Evolutionary conservation across 192 early-diverging fungal genomes (phyloP), one percentile per base, ranked within the genome.

Genomic region (Gigaspora rosea): DNA sequence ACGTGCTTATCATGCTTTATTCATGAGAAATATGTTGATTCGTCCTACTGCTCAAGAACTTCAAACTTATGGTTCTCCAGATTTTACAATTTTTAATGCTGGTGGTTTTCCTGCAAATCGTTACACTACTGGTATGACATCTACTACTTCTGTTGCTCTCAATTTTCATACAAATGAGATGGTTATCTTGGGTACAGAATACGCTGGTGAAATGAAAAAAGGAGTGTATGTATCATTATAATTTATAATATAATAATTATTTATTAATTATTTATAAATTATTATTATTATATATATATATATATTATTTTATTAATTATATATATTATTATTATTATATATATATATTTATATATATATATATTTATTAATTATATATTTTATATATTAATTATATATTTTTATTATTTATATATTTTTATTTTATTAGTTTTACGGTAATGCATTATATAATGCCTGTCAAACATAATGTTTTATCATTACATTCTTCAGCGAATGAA

Each of bases 121-220:
- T 61, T 95, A 92, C 86, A 95, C 94, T 71, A 95, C 90, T 71
- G 97, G 97, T 67, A 96, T 98, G 95, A 96, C 95, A 72, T 96
- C 95, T 71, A 90, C 86, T 73, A 98, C 97, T 78, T 94, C 92
- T 69, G 92, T 98, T 57, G 88, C 94, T 27, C 86, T 98, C 83
- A 95, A 93, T 92, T 98, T 98, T 75, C 91, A 92, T 81, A 92
- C 93, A 83, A 81, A 82, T 46, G 95, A 99, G 85, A 99, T 99
- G 97, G 94, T 99, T 49, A 99, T 99, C 67, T 88, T 99, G 54
- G 97, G 97, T 61, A 96, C 96, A 75, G 93, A 97, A 84, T 99
- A 99, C 79, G 97, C 97, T 72, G 97, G 97, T 71, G 97, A 99
- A 87, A 99, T 99, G 97, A 99, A 99, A 88, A 99, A 99, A 92